These are phyloP conservation scores for Talaromyces sp. DNA, from an alignment of 2,329 filamentous ascomycete genomes.

Conservation along the genomic window DNA sequence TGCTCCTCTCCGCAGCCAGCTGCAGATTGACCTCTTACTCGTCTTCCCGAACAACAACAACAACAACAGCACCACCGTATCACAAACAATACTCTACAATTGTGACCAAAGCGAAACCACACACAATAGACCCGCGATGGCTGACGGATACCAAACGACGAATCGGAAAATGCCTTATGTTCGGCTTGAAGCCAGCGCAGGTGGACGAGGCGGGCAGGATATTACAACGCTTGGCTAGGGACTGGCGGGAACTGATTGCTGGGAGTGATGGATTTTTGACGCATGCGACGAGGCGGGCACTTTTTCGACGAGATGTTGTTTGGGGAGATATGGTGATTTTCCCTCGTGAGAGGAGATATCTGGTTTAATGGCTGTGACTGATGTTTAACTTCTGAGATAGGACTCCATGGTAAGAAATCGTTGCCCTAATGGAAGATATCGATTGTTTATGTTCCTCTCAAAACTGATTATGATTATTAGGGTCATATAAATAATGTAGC, in stretches of 20 bases:
- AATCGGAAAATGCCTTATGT: slow-evolving; percentile 72
- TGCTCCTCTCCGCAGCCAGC: not conserved
- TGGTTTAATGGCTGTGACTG: slow-evolving; percentile 21
- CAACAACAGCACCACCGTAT: not conserved
- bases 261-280: slow-evolving; percentile 76
- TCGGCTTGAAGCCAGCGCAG: slow-evolving; percentile 64
- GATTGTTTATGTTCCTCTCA: not conserved
- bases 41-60: not conserved
- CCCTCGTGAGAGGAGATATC: not conserved
- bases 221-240: slow-evolving; percentile 58
- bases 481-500: slow-evolving; percentile 80
- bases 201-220: slow-evolving; percentile 58
- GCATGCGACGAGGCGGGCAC: slow-evolving; percentile 58
- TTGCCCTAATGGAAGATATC: not conserved
- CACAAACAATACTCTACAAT: not conserved
- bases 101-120: slow-evolving; percentile 3
- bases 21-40: not conserved
- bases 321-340: slow-evolving; percentile 79
- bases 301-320: slow-evolving; percentile 66
- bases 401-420: slow-evolving; percentile 46
- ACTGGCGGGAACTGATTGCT: slow-evolving; percentile 71
- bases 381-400: slow-evolving; percentile 28
- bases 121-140: slow-evolving; percentile 59
- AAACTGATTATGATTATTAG: not conserved
- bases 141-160: slow-evolving; percentile 65